Base-by-base conservation (phyloP, 768 basidiomycete genomes). In the Phylloporus arenicola region DNA sequence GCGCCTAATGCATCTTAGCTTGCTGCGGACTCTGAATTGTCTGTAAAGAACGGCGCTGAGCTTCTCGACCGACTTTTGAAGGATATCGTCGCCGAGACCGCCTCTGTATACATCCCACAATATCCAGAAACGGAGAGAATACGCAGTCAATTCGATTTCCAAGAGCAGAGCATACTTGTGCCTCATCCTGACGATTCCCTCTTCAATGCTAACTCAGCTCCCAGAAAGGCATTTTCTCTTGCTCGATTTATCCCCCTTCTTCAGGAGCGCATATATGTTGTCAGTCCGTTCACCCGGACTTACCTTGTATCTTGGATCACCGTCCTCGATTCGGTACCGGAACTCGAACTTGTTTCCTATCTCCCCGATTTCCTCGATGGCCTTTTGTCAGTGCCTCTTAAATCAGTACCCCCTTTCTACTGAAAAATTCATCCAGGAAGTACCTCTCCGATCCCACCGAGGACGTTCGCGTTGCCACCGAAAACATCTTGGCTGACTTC, bases 41-140 rank as follows among this genome's bases (percentile, higher is more conserved):
- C 96, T 2, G 95, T 99, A 53, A 95, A 96, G 80, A 98, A 97
- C 62, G 95, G 95, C 2, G 94, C 96, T 1, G 96, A 99, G 67
- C 79, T 99, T 25, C 79, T 98, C 50, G 96, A 99, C 67, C 82
- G 95, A 17, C 79, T 97, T n/a, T 79, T 99, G 58, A 97, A 98
- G 64, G 96, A 99, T 58, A 95, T 97, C 43, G 95, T 98, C 5
- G 88, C 93, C 12, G 96, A 98, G 69, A 90, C 92, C 8, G 96
- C 95, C 2, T 92, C 93, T 1, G 86, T 89, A 31, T 97, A 96
- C 65, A 85, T 96, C 45, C 92, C 93, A 10, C 82, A 89, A 51
- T 88, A 88, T 63, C 81, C 84, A 3, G 89, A 91, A 63, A 86
- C 84, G 0, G 87, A 86, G 64, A 83, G 78, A 57, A 71, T 81